A percentile compares a stretch with the other conserved stretches of the same genome.
These are phyloP conservation scores for Trifolium fragiferum DNA, from an alignment of 306 rosid genomes.

Conservation along the genomic window DNA sequence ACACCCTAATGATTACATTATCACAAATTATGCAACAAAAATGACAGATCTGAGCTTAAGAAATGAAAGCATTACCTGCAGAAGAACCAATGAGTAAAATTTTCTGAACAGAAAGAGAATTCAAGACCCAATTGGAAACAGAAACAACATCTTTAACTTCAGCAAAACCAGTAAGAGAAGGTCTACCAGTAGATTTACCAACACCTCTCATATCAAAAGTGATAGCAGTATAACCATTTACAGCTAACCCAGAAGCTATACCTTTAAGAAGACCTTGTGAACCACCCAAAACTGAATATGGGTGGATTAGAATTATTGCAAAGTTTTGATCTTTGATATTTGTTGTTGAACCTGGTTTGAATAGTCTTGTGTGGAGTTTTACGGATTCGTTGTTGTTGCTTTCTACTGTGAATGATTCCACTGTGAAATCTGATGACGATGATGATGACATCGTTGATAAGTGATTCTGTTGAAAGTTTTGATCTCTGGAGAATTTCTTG, in stretches of 20 bases:
- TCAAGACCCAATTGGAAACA: conserved; percentile 68
- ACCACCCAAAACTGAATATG: conserved; percentile 88
- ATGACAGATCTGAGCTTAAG: neutral
- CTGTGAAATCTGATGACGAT: conserved; percentile 1
- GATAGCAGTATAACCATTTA: conserved; percentile 59
- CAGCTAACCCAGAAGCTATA: conserved; percentile 74
- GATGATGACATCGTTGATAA: neutral
- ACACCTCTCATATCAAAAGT: conserved; percentile 95
- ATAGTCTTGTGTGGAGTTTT: conserved; percentile 70
- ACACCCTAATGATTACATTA: too few species aligned
- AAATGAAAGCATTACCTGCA: conserved; percentile 58
- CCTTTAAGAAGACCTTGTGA: conserved; percentile 87
- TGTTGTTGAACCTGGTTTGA: conserved; percentile 55
- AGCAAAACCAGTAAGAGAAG: conserved; percentile 82
- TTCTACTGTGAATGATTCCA: conserved; percentile 68
- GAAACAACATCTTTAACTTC: conserved; percentile 81
- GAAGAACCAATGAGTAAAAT: conserved; percentile 88
- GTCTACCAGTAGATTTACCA: conserved; percentile 72
- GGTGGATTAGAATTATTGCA: conserved; percentile 85
- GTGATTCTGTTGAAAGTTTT: too few species aligned
- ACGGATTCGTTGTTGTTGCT: conserved; percentile 60
- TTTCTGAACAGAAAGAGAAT: conserved; percentile 43
- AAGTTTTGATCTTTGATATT: conserved; percentile 35
- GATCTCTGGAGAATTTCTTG: too few species aligned
- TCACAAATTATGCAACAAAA: too few species aligned